Base-by-base conservation (phyloP, 169 alveolate genomes). In the Plasmodium blacklocki region DNA sequence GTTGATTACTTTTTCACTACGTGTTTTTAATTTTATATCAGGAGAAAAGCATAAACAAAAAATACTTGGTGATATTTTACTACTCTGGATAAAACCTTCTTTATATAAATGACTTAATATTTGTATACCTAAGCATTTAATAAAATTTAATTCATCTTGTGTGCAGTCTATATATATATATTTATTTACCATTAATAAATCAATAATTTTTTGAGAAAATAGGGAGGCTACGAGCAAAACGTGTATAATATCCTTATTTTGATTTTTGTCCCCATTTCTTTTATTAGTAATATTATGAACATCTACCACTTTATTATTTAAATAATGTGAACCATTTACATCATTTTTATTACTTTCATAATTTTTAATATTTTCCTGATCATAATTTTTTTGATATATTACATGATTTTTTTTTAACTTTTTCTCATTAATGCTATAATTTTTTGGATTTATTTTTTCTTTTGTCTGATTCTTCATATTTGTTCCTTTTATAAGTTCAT, bases 21-120 rank as follows among this genome's bases (percentile, higher is more conserved):
- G 64, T n/a, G 23, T 12, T 72, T 86, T 86, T 60, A 86, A 49
- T 19, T 73, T 70, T 11, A 62, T 14, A 26, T 86, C 92, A 7
- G 87, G 8, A 3, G 78, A 59, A 26, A 86, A 86, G 50, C 88
- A 86, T 14, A 86, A 74, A 15, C 73, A 63, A 45, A 86, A 72
- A 6, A 86, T 71, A 32, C 76, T 70, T 1, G 92, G 92, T 0
- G 64, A 43, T 23, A 86, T 70, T 59, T 60, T 72, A 18, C 59
- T 43, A 43, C 88, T 63, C 50, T 70, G 92, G 50, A 86, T 60
- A 60, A 86, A 86, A n/a, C 92, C 92, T 43, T 86, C 88, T 71
- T 49, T 86, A 62, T 86, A 86, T 32, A 86, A 43, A 60, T 52
- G 73, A 8, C 56, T 54, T 54, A 86, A 60, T 29, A 86, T 72